Evolutionary conservation across 441 rosid genomes (phyloP).

Genomic region (Mallotus japonicus): DNA sequence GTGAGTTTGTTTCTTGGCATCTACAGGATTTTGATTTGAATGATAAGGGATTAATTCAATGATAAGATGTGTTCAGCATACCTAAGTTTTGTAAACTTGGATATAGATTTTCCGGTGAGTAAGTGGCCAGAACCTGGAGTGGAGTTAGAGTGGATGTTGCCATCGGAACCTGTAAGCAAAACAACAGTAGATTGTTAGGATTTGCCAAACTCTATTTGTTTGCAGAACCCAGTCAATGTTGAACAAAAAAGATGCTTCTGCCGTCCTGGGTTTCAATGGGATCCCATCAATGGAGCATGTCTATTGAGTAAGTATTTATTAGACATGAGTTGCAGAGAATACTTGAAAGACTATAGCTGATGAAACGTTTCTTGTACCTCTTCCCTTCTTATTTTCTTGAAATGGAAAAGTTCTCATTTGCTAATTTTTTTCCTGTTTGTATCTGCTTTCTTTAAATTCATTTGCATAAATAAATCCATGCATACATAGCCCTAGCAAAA

Average conservation of each 20-base stretch:
- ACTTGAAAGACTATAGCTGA: too few relatives aligned
- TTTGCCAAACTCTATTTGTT: constrained; percentile 41
- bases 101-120: constrained; percentile 25
- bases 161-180: constrained; percentile 39
- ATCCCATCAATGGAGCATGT: constrained; percentile 41
- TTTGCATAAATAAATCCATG: too few relatives aligned
- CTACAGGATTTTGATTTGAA: constrained; percentile 32
- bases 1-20: too few relatives aligned
- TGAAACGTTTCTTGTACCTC: too few relatives aligned
- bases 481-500: too few relatives aligned
- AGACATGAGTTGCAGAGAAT: too few relatives aligned
- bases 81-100: constrained; percentile 49
- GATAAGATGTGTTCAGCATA: constrained; percentile 40
- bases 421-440: neutral
- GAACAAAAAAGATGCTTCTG: constrained; percentile 41
- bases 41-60: constrained; percentile 27
- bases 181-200: constrained; percentile 35
- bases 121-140: constrained; percentile 54
- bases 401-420: too few relatives aligned
- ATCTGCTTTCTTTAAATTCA: neutral
- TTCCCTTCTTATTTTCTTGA: neutral
- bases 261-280: constrained; percentile 35
- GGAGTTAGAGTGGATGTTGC: constrained; percentile 50
- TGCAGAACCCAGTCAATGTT: constrained; percentile 25
- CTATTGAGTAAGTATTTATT: neutral